Conservation (phyloP, 768 basidiomycete species). For the Suillus subalutaceus region DNA sequence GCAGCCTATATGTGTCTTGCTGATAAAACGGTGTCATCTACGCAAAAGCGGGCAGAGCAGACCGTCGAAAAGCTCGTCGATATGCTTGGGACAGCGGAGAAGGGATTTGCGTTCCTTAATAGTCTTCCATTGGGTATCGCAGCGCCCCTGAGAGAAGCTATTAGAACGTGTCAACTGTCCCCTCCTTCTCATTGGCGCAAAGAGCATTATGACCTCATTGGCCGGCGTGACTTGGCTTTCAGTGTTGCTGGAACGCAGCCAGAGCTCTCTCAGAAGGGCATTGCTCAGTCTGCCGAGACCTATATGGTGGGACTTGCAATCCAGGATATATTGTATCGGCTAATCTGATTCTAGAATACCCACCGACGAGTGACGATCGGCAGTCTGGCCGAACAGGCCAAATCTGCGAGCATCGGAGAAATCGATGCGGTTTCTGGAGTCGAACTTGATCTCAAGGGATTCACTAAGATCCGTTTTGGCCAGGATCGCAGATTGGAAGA, state of each 20-base stretch:
- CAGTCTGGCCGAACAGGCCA: conserved; percentile 53
- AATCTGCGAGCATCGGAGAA: conserved; percentile 54
- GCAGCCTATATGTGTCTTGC: conserved; percentile 61
- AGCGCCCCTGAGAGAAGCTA: conserved; percentile 81
- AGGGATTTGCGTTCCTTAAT: conserved; percentile 52
- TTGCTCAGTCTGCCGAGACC: conserved; percentile 34
- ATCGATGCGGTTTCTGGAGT: conserved; percentile 66
- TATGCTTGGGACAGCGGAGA: conserved; percentile 37
- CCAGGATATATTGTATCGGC: background rate
- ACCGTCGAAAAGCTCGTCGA: conserved; percentile 60
- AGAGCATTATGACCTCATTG: conserved; percentile 37
- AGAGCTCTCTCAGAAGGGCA: conserved; percentile 29
- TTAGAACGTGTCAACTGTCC: conserved; percentile 79
- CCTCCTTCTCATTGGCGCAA: conserved; percentile 76
- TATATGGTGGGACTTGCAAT: conserved; percentile 28
- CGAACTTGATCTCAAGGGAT: conserved; percentile 71
- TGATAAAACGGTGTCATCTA: conserved; percentile 51
- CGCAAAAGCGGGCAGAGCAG: conserved; percentile 67
- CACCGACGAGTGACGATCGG: conserved; percentile 54
- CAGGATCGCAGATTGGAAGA: conserved; percentile 90
- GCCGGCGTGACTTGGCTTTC: conserved; percentile 34
- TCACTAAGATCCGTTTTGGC: conserved; percentile 85
- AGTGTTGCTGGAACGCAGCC: conserved; percentile 36
- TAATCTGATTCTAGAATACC: conserved; percentile 44
- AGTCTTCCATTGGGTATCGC: conserved; percentile 70